Conservation (phyloP, 1,284 basidiomycete genomes). For the Fomitopsis pinicola region DNA sequence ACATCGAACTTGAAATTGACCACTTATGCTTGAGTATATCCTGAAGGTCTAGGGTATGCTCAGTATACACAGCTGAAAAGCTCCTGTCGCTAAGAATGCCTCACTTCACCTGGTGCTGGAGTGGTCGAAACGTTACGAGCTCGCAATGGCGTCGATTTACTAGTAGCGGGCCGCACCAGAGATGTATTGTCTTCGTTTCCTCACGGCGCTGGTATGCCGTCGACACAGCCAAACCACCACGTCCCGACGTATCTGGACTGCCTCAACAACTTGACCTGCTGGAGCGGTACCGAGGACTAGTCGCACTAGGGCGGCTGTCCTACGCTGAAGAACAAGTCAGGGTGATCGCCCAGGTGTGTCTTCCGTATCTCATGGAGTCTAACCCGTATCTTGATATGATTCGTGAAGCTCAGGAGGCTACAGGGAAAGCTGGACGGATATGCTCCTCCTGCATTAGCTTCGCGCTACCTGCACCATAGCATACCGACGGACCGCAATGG, state of each 20-base stretch:
- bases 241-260: neutral
- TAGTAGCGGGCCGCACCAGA: too few species aligned
- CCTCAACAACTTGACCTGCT: slow-evolving; percentile 23
- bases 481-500: slow-evolving; percentile 8
- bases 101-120: too few species aligned
- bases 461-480: slow-evolving; percentile 23
- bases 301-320: slow-evolving; percentile 42
- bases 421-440: slow-evolving; percentile 45
- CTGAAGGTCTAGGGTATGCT: too few species aligned
- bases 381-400: neutral
- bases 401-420: slow-evolving; percentile 40
- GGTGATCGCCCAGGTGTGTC: slow-evolving; percentile 54
- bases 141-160: too few species aligned
- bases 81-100: too few species aligned
- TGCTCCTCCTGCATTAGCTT: slow-evolving; percentile 37
- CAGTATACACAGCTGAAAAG: too few species aligned
- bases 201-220: too few species aligned
- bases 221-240: too few species aligned
- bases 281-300: slow-evolving; percentile 25
- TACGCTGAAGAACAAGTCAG: slow-evolving; percentile 66
- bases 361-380: neutral
- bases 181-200: too few species aligned
- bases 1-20: too few species aligned
- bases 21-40: too few species aligned
- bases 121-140: too few species aligned